Base-by-base conservation (phyloP, 1,284 basidiomycete genomes). In the Amylostereum chailletii region DNA sequence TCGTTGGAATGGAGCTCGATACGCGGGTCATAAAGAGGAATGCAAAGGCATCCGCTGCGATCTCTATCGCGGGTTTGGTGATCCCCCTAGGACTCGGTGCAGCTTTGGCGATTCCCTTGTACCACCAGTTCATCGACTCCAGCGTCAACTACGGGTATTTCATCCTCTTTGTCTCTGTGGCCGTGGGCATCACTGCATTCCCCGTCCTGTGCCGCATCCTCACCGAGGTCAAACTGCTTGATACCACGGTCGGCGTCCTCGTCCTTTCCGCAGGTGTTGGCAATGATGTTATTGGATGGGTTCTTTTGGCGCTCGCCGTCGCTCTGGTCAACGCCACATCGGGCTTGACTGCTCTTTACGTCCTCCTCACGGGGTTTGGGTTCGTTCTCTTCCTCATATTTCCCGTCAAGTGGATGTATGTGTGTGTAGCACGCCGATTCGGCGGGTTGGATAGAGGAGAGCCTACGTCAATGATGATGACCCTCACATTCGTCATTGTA, bases 1-100 rank as follows among this genome's bases (percentile, higher is more conserved):
- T 94, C 47, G 81, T 98, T 40, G 95, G 92, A 9, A 75, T 97
- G 44, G 86, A 88, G 70, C 84, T 95, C 50, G 94, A 98, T 60
- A 74, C 82, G 11, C 73, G 78, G 3, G 62, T 83, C 48, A 70
- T 84, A 58, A 74, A 67, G 56, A 64, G 68, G 42, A 77, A 79
- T 57, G 71, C 67, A 5, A 68, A 63, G 42, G 63, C 68, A 2
- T 65, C 71, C n/a, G 42, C 59, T 29, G 52, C 60, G 8, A 81
- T 87, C 61, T 79, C 79, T 0, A 53, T 71, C 2, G 69, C 72
- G 1, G 83, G 72, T 7, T 63, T 85, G n/a, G 67, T 84, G 62
- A 49, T 88, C 2, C 84, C 85, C 0, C 83, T 88, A 51, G 84
- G 76, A 2, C 60, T 86, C 2, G 85, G 85, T 10, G 77, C 80